Conservation (phyloP, 1,284 basidiomycete species). For the Caloboletus inedulis region DNA sequence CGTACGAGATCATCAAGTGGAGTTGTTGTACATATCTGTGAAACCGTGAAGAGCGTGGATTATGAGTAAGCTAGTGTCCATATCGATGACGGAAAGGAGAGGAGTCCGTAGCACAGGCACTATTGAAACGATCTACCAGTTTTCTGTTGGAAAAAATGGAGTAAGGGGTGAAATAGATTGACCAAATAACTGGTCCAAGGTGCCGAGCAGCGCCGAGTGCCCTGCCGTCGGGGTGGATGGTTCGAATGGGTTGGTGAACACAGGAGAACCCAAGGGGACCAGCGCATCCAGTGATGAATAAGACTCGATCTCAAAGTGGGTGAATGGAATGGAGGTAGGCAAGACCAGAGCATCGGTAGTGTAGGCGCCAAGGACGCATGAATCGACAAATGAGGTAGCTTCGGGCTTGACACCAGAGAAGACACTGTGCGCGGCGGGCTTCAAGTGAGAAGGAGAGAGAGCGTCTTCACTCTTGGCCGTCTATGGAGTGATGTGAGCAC, state of each 20-base stretch:
- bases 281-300: slow-evolving; percentile 6
- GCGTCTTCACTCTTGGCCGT: neutral
- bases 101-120: neutral
- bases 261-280: slow-evolving; percentile 24
- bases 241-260: slow-evolving; percentile 34
- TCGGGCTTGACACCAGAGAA: slow-evolving; percentile 34
- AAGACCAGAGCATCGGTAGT: neutral
- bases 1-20: slow-evolving; percentile 6
- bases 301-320: slow-evolving; percentile 11
- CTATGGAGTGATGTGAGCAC: slow-evolving; percentile 18
- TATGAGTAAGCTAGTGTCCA: neutral
- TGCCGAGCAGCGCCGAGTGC: slow-evolving; percentile 16
- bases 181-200: slow-evolving; percentile 32
- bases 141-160: slow-evolving; percentile 5
- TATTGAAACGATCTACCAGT: slow-evolving; percentile 14
- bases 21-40: slow-evolving; percentile 8
- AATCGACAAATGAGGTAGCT: slow-evolving; percentile 26
- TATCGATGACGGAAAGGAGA: neutral
- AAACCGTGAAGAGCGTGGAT: neutral
- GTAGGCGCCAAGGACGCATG: slow-evolving; percentile 25
- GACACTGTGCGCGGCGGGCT: slow-evolving; percentile 21
- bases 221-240: slow-evolving; percentile 3
- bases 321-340: slow-evolving; percentile 6
- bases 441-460: slow-evolving; percentile 24
- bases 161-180: slow-evolving; percentile 28